These are phyloP conservation scores for Globisporangium perplexum DNA, from an alignment of 352 stramenopile species.

Conservation along the genomic window DNA sequence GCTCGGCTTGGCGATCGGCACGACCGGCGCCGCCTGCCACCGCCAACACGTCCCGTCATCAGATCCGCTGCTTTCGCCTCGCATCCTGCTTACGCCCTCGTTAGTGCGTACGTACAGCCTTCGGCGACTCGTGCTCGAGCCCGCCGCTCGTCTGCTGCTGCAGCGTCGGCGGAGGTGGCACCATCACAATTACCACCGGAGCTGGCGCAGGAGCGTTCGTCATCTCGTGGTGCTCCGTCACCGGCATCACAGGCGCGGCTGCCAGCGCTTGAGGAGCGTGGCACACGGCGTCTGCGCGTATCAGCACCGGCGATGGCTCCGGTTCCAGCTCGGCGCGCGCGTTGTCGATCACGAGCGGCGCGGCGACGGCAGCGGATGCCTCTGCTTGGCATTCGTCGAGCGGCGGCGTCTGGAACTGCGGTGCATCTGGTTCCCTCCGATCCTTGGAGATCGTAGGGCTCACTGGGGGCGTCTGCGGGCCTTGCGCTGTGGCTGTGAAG, in stretches of 20 bases:
- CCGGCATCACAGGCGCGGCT: not conserved
- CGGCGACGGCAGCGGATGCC: not conserved
- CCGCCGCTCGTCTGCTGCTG: not conserved
- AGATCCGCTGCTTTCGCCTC: no score
- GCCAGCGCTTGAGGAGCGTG: not conserved
- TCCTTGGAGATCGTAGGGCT: no score
- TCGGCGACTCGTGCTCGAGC: not conserved
- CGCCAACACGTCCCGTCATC: no score
- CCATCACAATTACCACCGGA: not conserved
- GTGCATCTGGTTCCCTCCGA: no score
- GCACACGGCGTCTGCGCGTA: not conserved
- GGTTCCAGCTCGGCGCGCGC: constrained; percentile 1
- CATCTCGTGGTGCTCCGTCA: not conserved
- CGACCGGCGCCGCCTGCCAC: not conserved
- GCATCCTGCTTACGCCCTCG: not conserved
- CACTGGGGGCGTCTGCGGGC: no score
- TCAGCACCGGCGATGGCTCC: constrained; percentile 1
- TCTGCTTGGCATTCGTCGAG: not conserved
- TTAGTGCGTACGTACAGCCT: not conserved
- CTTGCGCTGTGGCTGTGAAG: not conserved
- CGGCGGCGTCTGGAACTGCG: not conserved
- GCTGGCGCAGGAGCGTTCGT: not conserved
- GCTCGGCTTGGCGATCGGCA: not conserved
- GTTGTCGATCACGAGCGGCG: not conserved
- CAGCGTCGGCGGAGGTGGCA: not conserved